Evolutionary conservation across 768 basidiomycete genomes (phyloP).

Genomic region (button mushroom (Agaricus bisporus)): DNA sequence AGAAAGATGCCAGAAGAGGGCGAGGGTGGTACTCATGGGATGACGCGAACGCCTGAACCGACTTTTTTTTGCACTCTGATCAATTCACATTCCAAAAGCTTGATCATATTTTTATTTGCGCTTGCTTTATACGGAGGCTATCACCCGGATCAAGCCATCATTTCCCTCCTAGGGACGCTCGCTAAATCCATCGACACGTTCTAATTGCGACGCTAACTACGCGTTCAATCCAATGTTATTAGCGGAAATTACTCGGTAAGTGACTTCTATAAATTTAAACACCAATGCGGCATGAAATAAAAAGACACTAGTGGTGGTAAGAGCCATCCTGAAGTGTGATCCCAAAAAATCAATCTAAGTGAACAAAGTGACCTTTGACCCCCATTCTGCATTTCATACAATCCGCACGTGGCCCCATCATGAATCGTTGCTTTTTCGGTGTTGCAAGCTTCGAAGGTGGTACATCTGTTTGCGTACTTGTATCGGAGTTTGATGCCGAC

Average conservation of each 20-base stretch:
- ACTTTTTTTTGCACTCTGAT: constrained; percentile 11
- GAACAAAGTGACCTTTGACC: constrained; percentile 69
- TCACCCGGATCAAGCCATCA: background rate
- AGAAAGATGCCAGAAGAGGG: constrained; percentile 92
- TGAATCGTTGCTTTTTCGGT: constrained; percentile 41
- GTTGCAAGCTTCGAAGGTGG: constrained; percentile 10
- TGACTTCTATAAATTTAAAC: background rate
- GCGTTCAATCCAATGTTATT: too few relatives aligned
- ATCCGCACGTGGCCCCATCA: constrained; percentile 67
- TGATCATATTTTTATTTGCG: constrained; percentile 8
- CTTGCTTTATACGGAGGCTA: background rate
- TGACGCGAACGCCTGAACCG: constrained; percentile 1
- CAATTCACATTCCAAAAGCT: constrained; percentile 4
- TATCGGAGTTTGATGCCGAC: background rate
- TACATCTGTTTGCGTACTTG: background rate
- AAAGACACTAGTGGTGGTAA: background rate
- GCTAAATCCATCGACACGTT: too few relatives aligned
- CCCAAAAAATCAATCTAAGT: constrained; percentile 42
- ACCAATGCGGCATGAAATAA: background rate
- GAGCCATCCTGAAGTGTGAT: background rate
- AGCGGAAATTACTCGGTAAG: too few relatives aligned
- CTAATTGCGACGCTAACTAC: too few relatives aligned
- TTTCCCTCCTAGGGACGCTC: too few relatives aligned
- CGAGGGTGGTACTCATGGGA: constrained; percentile 78
- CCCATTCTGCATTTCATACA: constrained; percentile 61